Conservation (phyloP, 1,284 basidiomycete genomes). For the Coniophora puteana region DNA sequence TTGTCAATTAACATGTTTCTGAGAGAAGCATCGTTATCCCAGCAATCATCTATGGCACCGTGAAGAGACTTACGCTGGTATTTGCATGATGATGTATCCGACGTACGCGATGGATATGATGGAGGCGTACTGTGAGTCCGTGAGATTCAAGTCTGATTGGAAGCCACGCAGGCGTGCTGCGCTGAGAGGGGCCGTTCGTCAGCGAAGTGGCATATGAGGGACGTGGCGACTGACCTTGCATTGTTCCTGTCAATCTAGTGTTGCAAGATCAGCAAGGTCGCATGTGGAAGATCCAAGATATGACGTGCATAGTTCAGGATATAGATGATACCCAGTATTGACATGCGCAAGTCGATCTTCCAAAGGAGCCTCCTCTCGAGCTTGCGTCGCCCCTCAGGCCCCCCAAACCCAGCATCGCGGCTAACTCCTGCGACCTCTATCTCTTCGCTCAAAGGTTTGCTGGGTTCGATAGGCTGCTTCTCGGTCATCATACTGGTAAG, state of each 20-base stretch:
- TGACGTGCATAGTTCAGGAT: constrained; percentile 43
- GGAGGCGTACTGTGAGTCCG: constrained; percentile 60
- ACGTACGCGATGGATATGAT: constrained; percentile 73
- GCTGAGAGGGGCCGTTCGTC: constrained; percentile 9
- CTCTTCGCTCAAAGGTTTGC: too few relatives aligned
- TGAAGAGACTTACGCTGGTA: constrained; percentile 35
- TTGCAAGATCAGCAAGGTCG: not conserved
- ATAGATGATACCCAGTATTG: constrained; percentile 45
- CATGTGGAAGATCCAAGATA: not conserved
- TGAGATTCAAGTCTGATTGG: constrained; percentile 16
- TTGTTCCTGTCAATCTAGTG: constrained; percentile 61
- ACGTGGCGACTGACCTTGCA: constrained; percentile 39
- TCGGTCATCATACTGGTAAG: too few relatives aligned
- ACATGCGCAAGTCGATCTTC: constrained; percentile 43
- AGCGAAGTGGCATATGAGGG: not conserved
- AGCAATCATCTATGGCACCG: not conserved
- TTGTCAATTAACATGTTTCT: constrained; percentile 76
- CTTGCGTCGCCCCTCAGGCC: constrained; percentile 31
- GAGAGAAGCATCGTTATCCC: not conserved
- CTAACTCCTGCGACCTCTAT: too few relatives aligned
- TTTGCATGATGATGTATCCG: constrained; percentile 61
- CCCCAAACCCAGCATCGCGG: constrained; percentile 37
- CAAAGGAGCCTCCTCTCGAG: constrained; percentile 39
- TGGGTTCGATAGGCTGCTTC: too few relatives aligned
- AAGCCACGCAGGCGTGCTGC: constrained; percentile 21